phyloP scores from a whole-genome alignment of 495 filamentous ascomycete genomes.

The Melanomma pulvis-pyrius region DNA sequence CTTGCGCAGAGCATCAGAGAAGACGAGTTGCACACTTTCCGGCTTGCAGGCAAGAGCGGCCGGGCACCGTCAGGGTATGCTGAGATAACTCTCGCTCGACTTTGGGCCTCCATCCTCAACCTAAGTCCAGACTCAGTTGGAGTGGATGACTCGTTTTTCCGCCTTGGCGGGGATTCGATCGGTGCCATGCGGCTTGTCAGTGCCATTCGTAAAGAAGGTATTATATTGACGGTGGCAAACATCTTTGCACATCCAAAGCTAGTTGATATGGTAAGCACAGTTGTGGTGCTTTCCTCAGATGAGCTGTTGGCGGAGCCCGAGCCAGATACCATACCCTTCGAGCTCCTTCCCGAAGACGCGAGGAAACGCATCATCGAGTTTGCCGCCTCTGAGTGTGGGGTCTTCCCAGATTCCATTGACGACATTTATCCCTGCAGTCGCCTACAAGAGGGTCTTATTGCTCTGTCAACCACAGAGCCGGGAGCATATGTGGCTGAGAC shows the following conservation, averaged over 20 bases:
- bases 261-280: constrained; percentile 50
- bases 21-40: constrained; percentile 49
- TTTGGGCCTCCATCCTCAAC: constrained; percentile 23
- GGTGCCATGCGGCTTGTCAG: constrained; percentile 38
- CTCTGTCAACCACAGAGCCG: constrained; percentile 47
- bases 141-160: constrained; percentile 38
- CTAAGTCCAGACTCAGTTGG: constrained; percentile 26
- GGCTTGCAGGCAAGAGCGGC: constrained; percentile 45
- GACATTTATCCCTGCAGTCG: constrained; percentile 65
- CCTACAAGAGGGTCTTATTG: constrained; percentile 57
- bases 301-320: constrained; percentile 8
- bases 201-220: constrained; percentile 29
- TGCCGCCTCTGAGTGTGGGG: constrained; percentile 49
- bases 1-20: constrained; percentile 49
- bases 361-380: constrained; percentile 50
- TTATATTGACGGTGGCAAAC: constrained; percentile 50
- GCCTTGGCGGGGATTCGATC: constrained; percentile 40
- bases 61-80: constrained; percentile 28
- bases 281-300: constrained; percentile 7
- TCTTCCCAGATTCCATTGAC: constrained; percentile 50
- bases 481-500: constrained; percentile 50
- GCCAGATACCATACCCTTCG: constrained; percentile 49
- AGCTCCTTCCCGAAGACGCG: constrained; percentile 45
- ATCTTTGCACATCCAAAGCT: constrained; percentile 56
- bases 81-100: constrained; percentile 25